Base-by-base conservation (phyloP, 2,329 filamentous ascomycete species). In the Fusarium ambrosium region DNA sequence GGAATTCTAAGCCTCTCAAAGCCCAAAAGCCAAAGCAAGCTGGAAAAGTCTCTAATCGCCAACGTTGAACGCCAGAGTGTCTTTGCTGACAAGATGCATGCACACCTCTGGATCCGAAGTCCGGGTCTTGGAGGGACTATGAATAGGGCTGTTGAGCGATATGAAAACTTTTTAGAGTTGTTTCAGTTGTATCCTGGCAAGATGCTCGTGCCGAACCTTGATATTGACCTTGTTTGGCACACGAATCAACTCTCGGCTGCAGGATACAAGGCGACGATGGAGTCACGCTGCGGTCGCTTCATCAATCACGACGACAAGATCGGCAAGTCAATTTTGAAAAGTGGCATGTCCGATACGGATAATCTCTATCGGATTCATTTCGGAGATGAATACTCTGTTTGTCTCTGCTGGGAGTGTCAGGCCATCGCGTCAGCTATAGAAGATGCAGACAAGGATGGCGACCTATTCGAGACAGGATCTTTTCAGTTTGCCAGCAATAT, bases 211-310 rank as follows among this genome's bases (percentile, higher is more conserved):
- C 84, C 84, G 1, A 83, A 82, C 2, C 75, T 84, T 4, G 84
- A 85, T 41, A 80, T 86, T 27, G 84, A 86, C 59, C 76, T 86
- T 6, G 83, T 78, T 9, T 86, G 84, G 84, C 83, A 85, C 64
- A 85, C 84, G 4, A 84, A 85, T 68, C 84, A 85, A 66, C 80
- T 81, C 64, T 82, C 81, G 7, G 72, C 82, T 0, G 55, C 18
- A 5, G 62, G 63, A 0, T 85, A 85, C 71, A 66, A 41, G 4
- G 41, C 63, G 37, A 69, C 70, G 1, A 71, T 72, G 55, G 65
- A 72, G 56, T 39, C 61, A 10, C 63, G 64, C 0, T 73, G 68
- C 14, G 78, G 80, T 0, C 66, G 75, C 10, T 80, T 81, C 62
- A 79, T 85, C 24, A 81, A 74, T 51, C 68, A 76, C 20, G 73